Evolutionary conservation across 805 yeast species (phyloP), one percentile per base, ranked within the genome.

Genomic region (Blastobotrys muscicola): DNA sequence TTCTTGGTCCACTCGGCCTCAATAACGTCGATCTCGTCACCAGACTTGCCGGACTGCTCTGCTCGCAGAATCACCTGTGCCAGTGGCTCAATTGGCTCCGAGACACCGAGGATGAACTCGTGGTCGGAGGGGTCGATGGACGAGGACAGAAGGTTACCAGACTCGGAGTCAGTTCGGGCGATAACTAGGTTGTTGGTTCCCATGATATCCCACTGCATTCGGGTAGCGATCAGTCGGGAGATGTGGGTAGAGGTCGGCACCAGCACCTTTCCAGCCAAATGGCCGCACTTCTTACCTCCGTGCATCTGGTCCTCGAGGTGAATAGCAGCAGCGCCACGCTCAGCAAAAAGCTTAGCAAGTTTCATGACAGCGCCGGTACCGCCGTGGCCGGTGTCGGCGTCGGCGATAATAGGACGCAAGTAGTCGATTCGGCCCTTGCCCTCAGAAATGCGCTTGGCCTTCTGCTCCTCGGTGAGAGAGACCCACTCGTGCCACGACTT

Each of bases 371-470:
- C 68, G 2, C 77, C 72, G 10, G 70, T 59, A 9, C 82, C 80
- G 13, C 83, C 83, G 55, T 76, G 81, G 2, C 83, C 83, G 52
- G 80, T 77, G 49, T 78, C 83, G 2, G 74, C 83, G 55, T 78
- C 83, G 2, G 83, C 83, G 49, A 78, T 71, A 42, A 78, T 76
- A 11, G 83, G 83, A 45, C 75, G 66, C 53, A 77, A 51, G 51
- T 77, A 78, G 51, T 77, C 80, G n/a, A 64, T 53, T 35, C 64
- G 54, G 36, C 55, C 54, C 38, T 51, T 41, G 41, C 52, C 61
- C 4, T 45, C 52, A 12, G 50, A 42, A 4, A 50, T 47, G 26
- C 59, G 48, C 29, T 45, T 49, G 23, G 44, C 51, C 29, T 58
- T 56, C 38, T 60, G 55, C 23, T 53, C 54, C 23, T 41, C 54